Conservation (phyloP, 768 basidiomycete species). For the Leucocoprinus sp. region DNA sequence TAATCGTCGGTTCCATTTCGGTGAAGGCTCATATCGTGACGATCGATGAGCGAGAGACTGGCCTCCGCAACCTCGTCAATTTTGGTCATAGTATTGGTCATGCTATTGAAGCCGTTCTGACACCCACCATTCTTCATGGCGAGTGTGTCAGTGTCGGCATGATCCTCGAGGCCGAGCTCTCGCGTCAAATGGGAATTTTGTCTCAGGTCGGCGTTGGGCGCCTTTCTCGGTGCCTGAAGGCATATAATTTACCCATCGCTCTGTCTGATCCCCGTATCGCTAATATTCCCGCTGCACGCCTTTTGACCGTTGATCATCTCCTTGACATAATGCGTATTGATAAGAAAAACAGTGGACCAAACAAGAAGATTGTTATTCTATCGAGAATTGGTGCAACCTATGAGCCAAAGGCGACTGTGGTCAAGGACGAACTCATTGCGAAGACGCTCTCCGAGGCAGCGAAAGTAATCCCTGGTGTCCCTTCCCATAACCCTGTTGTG, state of each 20-base stretch:
- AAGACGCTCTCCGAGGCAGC: conserved; percentile 79
- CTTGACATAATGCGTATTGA: conserved; percentile 94
- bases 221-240: conserved; percentile 78
- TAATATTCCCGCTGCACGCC: conserved; percentile 58
- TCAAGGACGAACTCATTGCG: conserved; percentile 72
- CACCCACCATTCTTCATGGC: conserved; percentile 90
- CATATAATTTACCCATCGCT: conserved; percentile 85
- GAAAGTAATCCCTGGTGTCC: conserved; percentile 62
- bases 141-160: conserved; percentile 96
- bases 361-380: conserved; percentile 92
- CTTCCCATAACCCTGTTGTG: conserved; percentile 45
- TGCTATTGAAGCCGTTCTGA: conserved; percentile 94
- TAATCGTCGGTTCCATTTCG: conserved; percentile 88
- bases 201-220: conserved; percentile 90
- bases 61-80: conserved; percentile 96
- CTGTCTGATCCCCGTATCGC: conserved; percentile 73
- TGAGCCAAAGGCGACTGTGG: conserved; percentile 85
- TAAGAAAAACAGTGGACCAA: conserved; percentile 92
- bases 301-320: conserved; percentile 70
- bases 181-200: conserved; percentile 80
- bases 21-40: conserved; percentile 98
- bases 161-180: conserved; percentile 93
- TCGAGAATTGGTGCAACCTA: conserved; percentile 86
- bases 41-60: conserved; percentile 92
- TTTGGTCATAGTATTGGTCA: conserved; percentile 99